Percentiles rank a stretch among this genome's conserved stretches.
Evolutionary conservation across 306 rosid species (phyloP).

Genomic region (Psophocarpus tetragonolobus): DNA sequence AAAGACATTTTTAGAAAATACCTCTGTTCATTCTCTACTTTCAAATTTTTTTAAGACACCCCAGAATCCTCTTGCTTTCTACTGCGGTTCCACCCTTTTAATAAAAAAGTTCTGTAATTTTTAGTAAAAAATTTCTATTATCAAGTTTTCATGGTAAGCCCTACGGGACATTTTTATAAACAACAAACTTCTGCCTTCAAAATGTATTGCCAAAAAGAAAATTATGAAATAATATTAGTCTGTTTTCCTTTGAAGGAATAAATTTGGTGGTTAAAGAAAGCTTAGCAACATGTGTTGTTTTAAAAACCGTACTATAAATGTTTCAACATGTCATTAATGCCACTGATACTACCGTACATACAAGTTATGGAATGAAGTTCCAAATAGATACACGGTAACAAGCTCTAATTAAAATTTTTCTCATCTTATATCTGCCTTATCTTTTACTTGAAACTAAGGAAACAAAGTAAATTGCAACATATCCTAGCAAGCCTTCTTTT

Average conservation of each 20-base stretch:
- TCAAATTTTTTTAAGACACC: background rate
- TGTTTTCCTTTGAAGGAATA: background rate
- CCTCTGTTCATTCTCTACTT: too few relatives aligned
- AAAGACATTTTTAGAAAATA: too few relatives aligned
- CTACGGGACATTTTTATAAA: background rate
- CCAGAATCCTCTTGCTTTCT: background rate
- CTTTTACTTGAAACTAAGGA: constrained; percentile 35
- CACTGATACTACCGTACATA: too few relatives aligned
- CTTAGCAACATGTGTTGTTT: background rate
- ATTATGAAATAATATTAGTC: background rate
- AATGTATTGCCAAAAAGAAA: background rate
- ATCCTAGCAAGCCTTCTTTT: too few relatives aligned
- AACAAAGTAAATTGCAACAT: constrained; percentile 40
- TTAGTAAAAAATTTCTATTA: background rate
- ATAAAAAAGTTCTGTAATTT: background rate
- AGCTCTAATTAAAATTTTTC: background rate
- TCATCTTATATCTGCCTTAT: background rate
- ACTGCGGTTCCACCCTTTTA: background rate
- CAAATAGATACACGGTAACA: background rate
- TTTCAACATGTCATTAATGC: background rate
- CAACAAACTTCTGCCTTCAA: background rate
- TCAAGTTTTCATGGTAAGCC: background rate
- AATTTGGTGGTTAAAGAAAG: background rate
- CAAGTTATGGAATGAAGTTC: background rate
- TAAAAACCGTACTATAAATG: background rate